Evolutionary conservation across 148 eudicot genomes (phyloP), one percentile per base, ranked within the genome.

Genomic region (Oxyria digyna): DNA sequence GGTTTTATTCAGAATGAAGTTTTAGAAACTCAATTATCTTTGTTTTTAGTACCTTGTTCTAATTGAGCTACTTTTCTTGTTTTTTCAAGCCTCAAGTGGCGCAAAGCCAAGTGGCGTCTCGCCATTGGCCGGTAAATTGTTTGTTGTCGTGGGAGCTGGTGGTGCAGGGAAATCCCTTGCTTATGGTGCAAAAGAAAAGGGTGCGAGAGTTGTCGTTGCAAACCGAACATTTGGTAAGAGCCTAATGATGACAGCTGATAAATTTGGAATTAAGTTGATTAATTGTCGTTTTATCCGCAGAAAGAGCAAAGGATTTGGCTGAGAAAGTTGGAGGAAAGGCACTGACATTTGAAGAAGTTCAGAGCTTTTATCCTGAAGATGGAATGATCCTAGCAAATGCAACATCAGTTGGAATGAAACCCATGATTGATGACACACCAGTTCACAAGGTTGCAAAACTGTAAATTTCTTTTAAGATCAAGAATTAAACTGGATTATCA

Each of bases 341-440:
- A 66, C 43, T 88, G 67, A 75, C 85, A 43, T 84, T 88, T 21
- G 81, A 85, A 38, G 88, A 84, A 50, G 74, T 84, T 24, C 73
- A 70, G 67, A 76, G 65, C 69, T 88, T 84, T 78, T 81, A 78
- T 55, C 96, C 96, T 40, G 96, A 86, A 70, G 75, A 74, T 38
- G 87, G 85, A 23, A 87, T 87, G 93, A 80, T 87, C 65, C 83
- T 87, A 59, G 93, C 89, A 35, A 87, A 87, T 73, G 77, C 87
- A 9, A 85, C 94, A 59, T 85, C 94, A 6, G 79, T 87, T 13
- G 94, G 94, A 45, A 87, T 87, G 94, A 83, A 82, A 68, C 94
- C 94, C 15, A 79, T 79, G 18, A 45, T 85, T 64, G 80, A 85
- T 23, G 85, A 75, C 64, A 80, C 94, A 9, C 94, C 89, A 32